A percentile compares a stretch with the other conserved stretches of the same genome.
Conservation (phyloP, 2,329 filamentous ascomycete species). For the Myriangium duriaei region DNA sequence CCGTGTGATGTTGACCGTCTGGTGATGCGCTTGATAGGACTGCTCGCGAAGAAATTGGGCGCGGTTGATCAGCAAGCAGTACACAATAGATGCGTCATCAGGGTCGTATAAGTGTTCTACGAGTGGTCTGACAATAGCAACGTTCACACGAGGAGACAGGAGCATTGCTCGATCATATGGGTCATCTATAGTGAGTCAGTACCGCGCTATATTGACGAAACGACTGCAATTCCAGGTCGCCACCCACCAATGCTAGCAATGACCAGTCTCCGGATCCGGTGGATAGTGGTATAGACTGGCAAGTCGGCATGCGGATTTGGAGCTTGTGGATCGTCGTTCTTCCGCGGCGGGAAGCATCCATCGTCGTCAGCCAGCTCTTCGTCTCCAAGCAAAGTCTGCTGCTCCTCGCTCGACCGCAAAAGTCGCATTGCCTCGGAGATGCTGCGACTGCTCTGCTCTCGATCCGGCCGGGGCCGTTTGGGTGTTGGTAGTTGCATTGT, state of each 20-base stretch:
- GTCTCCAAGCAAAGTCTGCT: conserved; percentile 34
- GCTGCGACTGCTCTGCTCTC: conserved; percentile 22
- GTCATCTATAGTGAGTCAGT: conserved; percentile 34
- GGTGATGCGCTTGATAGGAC: conserved; percentile 59
- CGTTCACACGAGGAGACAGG: conserved; percentile 68
- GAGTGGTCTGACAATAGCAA: conserved; percentile 63
- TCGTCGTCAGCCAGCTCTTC: conserved; percentile 34
- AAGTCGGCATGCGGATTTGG: conserved; percentile 49
- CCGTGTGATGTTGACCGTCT: conserved; percentile 68
- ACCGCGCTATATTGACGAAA: not conserved
- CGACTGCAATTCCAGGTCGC: not conserved
- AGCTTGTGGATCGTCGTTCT: conserved; percentile 27
- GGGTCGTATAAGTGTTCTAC: conserved; percentile 74
- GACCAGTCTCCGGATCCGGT: conserved; percentile 38
- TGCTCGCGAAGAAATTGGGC: conserved; percentile 71
- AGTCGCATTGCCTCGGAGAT: conserved; percentile 27
- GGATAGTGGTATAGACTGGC: conserved; percentile 67
- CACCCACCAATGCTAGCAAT: conserved; percentile 33
- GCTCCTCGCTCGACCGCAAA: conserved; percentile 34
- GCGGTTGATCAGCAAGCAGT: conserved; percentile 72
- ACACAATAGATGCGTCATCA: conserved; percentile 71
- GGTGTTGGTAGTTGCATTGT: not conserved
- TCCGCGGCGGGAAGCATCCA: conserved; percentile 29
- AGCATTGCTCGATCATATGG: conserved; percentile 63
- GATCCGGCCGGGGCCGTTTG: conserved; percentile 10